Evolutionary conservation across 2,329 filamentous ascomycete genomes (phyloP), one percentile per base, ranked within the genome.

Genomic region (Cladosporium sp.): DNA sequence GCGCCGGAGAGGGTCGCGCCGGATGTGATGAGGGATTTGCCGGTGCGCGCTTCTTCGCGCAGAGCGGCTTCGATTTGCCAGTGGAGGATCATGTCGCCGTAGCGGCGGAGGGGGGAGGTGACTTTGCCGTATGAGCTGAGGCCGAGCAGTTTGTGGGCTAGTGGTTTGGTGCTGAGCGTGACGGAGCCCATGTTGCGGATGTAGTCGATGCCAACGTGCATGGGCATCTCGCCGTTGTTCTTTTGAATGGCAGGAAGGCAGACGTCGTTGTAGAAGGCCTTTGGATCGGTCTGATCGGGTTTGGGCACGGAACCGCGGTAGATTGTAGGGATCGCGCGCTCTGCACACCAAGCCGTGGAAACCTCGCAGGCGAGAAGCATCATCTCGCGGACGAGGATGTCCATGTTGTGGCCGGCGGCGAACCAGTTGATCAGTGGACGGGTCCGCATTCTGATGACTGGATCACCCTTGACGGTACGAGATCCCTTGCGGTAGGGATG

Each of bases 61-160:
- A 85, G 58, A 1, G 79, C 80, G 6, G 80, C 77, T 68, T 84
- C 80, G 41, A 84, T 82, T 57, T 85, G 82, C 73, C 82, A 85
- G 61, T 84, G 81, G 9, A 74, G 69, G 40, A 85, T 71, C 61
- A 85, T 73, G 63, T 85, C 82, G 41, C 70, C 72, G 63, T 79
- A 84, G 32, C 82, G 74, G 44, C 82, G 77, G 18, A 85, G 70
- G 1, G 82, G 82, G 59, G 77, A 82, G 0, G 82, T 85, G 44
- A 75, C 73, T 65, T 80, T 83, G 52, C 75, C 65, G 58, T 84
- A 84, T 20, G 71, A 62, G 22, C 74, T 65, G 22, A 80, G 65
- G 30, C 79, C 80, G 2, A 84, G 66, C 7, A 74, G 64, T 4
- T 66, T 63, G 58, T 84, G 80, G 12, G 65, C 69, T 17, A 77